These are phyloP conservation scores for Solanum chiquidenum DNA, from an alignment of 257 asterid species.

Conservation along the genomic window DNA sequence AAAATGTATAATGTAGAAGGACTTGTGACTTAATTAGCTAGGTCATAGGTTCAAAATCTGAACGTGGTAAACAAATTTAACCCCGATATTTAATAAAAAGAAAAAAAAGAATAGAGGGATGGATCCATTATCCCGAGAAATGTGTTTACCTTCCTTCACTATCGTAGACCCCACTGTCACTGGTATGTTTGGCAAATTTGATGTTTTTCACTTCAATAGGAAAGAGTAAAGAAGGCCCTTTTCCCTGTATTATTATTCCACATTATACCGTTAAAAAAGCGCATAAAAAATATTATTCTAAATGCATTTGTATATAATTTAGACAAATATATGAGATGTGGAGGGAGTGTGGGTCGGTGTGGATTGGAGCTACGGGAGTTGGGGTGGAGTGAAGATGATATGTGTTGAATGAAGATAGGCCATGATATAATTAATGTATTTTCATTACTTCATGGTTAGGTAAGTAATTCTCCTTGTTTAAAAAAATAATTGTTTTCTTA, in stretches of 20 bases:
- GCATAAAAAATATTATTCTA: too few relatives aligned
- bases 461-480: neutral
- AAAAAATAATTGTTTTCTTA: too few relatives aligned
- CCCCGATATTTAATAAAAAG: neutral
- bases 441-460: neutral
- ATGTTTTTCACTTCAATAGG: conserved; percentile 77
- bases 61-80: neutral
- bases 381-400: neutral
- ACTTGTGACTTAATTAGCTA: neutral
- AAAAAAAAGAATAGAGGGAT: neutral
- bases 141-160: conserved; percentile 55
- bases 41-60: neutral
- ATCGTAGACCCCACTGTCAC: conserved; percentile 76
- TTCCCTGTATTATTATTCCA: conserved; percentile 33
- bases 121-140: neutral
- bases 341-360: too few relatives aligned
- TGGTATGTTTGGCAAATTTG: conserved; percentile 44
- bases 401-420: too few relatives aligned
- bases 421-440: too few relatives aligned
- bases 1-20: neutral
- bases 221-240: conserved; percentile 35
- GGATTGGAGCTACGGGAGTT: neutral
- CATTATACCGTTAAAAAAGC: neutral
- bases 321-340: too few relatives aligned
- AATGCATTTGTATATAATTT: too few relatives aligned